Evolutionary conservation across 2,329 filamentous ascomycete genomes (phyloP).

Genomic region (Monilinia aucupariae): DNA sequence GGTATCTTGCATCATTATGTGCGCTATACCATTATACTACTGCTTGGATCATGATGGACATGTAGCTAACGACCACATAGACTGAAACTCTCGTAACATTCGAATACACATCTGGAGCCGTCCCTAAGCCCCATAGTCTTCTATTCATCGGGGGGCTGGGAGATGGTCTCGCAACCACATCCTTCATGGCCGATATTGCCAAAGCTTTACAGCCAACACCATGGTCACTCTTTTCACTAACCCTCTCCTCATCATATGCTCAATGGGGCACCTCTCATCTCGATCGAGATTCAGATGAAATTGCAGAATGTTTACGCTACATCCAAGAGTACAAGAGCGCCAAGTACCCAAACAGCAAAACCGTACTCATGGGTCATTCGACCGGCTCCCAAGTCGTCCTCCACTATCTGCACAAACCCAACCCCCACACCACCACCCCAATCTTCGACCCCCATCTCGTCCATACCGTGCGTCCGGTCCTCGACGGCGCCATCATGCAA

Average conservation of each 20-base stretch:
- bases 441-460: slow-evolving; percentile 7
- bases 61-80: slow-evolving; percentile 25
- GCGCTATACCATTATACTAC: slow-evolving; percentile 14
- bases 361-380: slow-evolving; percentile 62
- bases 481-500: slow-evolving; percentile 59
- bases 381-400: slow-evolving; percentile 63
- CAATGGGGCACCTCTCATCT: slow-evolving; percentile 38
- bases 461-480: slow-evolving; percentile 38
- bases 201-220: slow-evolving; percentile 36
- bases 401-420: slow-evolving; percentile 50
- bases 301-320: slow-evolving; percentile 34
- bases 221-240: slow-evolving; percentile 38
- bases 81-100: slow-evolving; percentile 39
- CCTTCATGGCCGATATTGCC: slow-evolving; percentile 44
- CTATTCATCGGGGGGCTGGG: slow-evolving; percentile 49
- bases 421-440: slow-evolving; percentile 32
- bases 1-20: slow-evolving; percentile 37
- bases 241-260: slow-evolving; percentile 39
- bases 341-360: slow-evolving; percentile 37
- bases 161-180: slow-evolving; percentile 46
- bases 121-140: slow-evolving; percentile 41
- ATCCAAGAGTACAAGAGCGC: slow-evolving; percentile 35
- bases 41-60: not conserved
- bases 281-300: slow-evolving; percentile 37
- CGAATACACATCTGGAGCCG: slow-evolving; percentile 35